phyloP scores from a whole-genome alignment of 2,329 filamentous ascomycete genomes.

The Fusarium sterilihyphosum region DNA sequence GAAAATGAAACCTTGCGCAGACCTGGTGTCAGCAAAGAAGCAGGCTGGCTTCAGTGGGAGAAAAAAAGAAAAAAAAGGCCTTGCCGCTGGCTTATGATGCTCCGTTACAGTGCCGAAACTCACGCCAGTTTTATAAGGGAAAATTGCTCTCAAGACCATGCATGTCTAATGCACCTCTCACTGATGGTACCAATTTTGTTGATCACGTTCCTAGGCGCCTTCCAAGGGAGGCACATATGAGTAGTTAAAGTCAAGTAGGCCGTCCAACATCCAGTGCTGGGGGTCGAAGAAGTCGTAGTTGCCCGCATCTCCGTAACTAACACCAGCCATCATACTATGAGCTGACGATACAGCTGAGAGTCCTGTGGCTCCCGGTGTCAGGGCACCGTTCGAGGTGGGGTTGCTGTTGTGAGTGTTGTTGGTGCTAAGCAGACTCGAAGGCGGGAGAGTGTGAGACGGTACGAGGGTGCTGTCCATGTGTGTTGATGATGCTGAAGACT shows the following conservation, averaged over 20 bases:
- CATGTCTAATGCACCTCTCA: slow-evolving; percentile 6
- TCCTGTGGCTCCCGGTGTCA: slow-evolving; percentile 62
- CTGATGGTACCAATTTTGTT: background rate
- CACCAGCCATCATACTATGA: slow-evolving; percentile 58
- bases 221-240: slow-evolving; percentile 67
- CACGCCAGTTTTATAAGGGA: slow-evolving; percentile 8
- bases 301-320: slow-evolving; percentile 72
- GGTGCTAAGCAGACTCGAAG: slow-evolving; percentile 57
- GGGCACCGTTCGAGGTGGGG: slow-evolving; percentile 56
- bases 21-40: background rate
- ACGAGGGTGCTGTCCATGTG: slow-evolving; percentile 70
- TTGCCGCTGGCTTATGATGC: background rate
- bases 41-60: background rate
- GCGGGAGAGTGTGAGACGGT: slow-evolving; percentile 50
- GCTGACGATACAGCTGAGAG: slow-evolving; percentile 53
- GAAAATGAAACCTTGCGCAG: background rate
- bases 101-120: slow-evolving; percentile 9
- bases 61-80: background rate
- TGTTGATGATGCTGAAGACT: slow-evolving; percentile 75
- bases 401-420: slow-evolving; percentile 12
- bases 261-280: slow-evolving; percentile 92
- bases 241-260: slow-evolving; percentile 82
- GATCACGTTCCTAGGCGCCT: slow-evolving; percentile 52
- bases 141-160: background rate
- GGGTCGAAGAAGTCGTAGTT: slow-evolving; percentile 92